Percentiles rank a stretch among this genome's conserved stretches.
These are phyloP conservation scores for Nemania sp. DNA, from an alignment of 2,329 filamentous ascomycete genomes.

Conservation along the genomic window DNA sequence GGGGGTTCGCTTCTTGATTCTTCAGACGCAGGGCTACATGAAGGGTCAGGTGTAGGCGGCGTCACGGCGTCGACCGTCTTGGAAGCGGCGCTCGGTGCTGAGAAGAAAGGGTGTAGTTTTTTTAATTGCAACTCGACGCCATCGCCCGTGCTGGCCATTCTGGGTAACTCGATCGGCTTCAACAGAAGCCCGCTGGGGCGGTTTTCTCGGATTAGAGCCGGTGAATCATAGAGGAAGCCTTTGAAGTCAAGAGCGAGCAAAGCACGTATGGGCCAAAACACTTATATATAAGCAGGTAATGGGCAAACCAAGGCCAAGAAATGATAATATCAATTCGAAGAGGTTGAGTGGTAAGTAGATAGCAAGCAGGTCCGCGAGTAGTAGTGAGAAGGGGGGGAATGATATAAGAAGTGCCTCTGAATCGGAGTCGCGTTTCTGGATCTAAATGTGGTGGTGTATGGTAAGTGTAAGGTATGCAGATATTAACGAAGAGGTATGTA, in stretches of 20 bases:
- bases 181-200: constrained; percentile 5
- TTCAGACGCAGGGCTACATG: constrained; percentile 39
- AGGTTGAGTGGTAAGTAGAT: background rate
- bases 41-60: constrained; percentile 41
- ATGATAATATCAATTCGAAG: background rate
- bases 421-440: background rate
- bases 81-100: constrained; percentile 34
- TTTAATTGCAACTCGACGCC: constrained; percentile 43
- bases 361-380: too few relatives aligned
- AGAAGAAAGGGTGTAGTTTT: constrained; percentile 62
- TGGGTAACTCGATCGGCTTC: constrained; percentile 32
- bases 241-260: background rate
- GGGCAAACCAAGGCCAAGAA: background rate
- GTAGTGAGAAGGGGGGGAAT: background rate
- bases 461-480: too few relatives aligned
- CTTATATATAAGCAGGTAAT: too few relatives aligned
- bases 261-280: too few relatives aligned
- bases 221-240: constrained; percentile 9
- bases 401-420: background rate
- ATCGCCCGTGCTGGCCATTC: constrained; percentile 50
- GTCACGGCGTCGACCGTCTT: constrained; percentile 26
- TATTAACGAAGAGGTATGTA: too few relatives aligned
- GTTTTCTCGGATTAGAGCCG: background rate
- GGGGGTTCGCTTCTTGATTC: constrained; percentile 15
- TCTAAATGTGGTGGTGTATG: too few relatives aligned